Conservation (phyloP, 345 rosid genomes). For the Aquilaria sinensis region DNA sequence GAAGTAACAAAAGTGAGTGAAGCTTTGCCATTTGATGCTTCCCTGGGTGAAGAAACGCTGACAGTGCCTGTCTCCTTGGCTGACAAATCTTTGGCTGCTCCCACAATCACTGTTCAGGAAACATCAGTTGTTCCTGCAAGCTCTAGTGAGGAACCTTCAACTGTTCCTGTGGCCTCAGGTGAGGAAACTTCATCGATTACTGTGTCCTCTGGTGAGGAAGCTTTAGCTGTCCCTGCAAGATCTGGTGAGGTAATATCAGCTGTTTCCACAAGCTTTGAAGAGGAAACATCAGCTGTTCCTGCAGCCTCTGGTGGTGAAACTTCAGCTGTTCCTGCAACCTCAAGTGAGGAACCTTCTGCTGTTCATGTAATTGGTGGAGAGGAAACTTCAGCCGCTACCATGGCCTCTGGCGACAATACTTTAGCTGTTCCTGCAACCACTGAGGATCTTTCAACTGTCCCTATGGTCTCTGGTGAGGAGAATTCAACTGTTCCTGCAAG, state of each 20-base stretch:
- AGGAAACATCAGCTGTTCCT: not conserved
- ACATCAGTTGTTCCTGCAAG: not conserved
- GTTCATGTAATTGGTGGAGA: not conserved
- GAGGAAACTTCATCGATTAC: not conserved
- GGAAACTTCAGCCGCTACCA: not conserved
- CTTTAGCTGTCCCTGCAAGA: constrained; percentile 1
- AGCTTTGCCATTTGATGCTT: not conserved
- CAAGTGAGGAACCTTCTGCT: not conserved
- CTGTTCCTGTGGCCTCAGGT: not conserved
- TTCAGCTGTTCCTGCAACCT: not conserved
- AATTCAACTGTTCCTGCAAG: not conserved
- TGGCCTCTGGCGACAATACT: not conserved
- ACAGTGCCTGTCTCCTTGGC: not conserved
- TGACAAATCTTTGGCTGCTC: not conserved
- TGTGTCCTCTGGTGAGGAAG: constrained; percentile 13
- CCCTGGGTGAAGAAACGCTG: not conserved
- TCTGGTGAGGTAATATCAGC: not conserved
- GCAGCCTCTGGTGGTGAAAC: not conserved
- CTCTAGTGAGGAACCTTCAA: not conserved
- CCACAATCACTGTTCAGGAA: not conserved
- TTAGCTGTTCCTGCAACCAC: not conserved
- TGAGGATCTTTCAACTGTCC: not conserved
- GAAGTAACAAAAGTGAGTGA: not conserved
- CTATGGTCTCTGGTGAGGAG: not conserved
- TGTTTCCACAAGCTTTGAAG: not conserved